Evolutionary conservation across 2,329 filamentous ascomycete species (phyloP).

Genomic region (Dothideomycetes sp.): DNA sequence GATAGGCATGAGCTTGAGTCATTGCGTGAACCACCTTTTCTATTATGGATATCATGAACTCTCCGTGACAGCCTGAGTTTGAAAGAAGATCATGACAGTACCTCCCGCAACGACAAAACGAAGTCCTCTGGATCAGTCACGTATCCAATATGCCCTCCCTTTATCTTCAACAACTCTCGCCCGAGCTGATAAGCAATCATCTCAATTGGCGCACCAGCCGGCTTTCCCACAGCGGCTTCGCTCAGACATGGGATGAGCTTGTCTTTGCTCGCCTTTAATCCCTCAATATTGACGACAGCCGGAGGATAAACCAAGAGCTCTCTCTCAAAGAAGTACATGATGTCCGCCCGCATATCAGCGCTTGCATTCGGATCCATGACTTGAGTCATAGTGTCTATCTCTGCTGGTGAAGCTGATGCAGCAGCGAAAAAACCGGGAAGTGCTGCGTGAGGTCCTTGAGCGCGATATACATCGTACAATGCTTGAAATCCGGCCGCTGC

Average conservation of each 20-base stretch:
- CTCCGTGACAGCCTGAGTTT: no score
- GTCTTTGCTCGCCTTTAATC: neutral
- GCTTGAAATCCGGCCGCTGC: neutral
- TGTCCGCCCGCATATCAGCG: neutral
- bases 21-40: no score
- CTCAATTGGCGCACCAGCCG: neutral
- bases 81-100: no score
- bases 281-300: neutral
- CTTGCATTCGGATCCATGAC: neutral
- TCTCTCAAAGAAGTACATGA: neutral
- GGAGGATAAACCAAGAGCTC: slow-evolving; percentile 1
- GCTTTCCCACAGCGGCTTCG: neutral
- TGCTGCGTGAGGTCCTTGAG: neutral
- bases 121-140: neutral
- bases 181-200: neutral
- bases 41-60: no score
- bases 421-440: neutral
- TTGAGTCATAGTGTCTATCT: neutral
- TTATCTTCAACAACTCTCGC: neutral
- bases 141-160: slow-evolving; percentile 1
- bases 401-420: neutral
- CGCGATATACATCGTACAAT: neutral
- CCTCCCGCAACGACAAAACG: no score
- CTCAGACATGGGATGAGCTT: neutral
- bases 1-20: no score